A percentile compares a stretch with the other conserved stretches of the same genome.
Evolutionary conservation across 2,329 filamentous ascomycete genomes (phyloP).

Genomic region (Ampelomyces quisqualis): DNA sequence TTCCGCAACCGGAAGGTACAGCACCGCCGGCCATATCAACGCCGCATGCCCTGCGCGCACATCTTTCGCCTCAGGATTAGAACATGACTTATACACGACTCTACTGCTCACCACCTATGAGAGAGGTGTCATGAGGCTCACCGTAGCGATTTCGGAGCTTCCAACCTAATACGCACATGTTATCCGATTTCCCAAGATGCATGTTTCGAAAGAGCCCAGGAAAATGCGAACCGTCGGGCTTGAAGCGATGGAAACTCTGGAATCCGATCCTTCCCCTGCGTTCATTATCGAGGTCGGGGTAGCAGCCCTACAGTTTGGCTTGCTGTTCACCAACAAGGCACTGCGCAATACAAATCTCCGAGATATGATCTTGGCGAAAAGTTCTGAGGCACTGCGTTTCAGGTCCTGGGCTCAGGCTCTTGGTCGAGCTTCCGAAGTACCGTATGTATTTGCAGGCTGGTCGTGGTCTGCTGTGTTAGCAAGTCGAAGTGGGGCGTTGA

Average conservation of each 20-base stretch:
- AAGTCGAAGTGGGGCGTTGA: constrained; percentile 17
- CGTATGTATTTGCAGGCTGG: constrained; percentile 16
- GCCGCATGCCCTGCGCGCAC: neutral
- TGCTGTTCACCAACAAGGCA: constrained; percentile 26
- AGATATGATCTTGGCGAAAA: constrained; percentile 9
- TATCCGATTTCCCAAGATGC: too few relatives aligned
- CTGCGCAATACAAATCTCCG: constrained; percentile 17
- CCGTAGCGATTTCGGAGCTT: too few relatives aligned
- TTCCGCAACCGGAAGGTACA: neutral
- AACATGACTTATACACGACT: too few relatives aligned
- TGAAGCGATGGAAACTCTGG: constrained; percentile 15
- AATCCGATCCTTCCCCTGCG: constrained; percentile 22
- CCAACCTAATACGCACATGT: neutral
- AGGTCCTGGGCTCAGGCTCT: constrained; percentile 32
- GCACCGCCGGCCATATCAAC: too few relatives aligned
- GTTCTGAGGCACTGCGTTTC: constrained; percentile 23
- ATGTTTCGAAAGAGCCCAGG: constrained; percentile 1
- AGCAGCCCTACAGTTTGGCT: constrained; percentile 15
- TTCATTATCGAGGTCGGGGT: constrained; percentile 24
- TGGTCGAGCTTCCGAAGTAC: constrained; percentile 8
- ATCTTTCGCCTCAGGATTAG: neutral
- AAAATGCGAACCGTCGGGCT: constrained; percentile 17
- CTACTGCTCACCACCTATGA: too few relatives aligned
- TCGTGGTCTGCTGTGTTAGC: constrained; percentile 22
- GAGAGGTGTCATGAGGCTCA: too few relatives aligned